phyloP scores from a whole-genome alignment of 2,329 filamentous ascomycete genomes.

The Proliferodiscus dingleyae region DNA sequence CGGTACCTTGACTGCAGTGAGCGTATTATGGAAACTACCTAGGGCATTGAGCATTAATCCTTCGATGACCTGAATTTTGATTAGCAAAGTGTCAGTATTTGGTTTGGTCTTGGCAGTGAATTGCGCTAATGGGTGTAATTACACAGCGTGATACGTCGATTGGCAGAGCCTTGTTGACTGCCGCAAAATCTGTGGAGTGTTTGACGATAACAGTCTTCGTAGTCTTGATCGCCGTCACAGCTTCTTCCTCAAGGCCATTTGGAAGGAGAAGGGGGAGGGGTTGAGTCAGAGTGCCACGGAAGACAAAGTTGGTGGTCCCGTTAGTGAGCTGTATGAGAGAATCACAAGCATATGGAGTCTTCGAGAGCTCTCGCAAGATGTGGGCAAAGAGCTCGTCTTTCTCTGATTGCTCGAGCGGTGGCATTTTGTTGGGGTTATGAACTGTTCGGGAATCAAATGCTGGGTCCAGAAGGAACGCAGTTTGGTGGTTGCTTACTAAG shows the following conservation, averaged over 20 bases:
- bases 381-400: conserved; percentile 7
- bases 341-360: conserved; percentile 37
- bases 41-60: conserved; percentile 41
- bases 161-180: conserved; percentile 41
- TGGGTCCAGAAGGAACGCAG: no score
- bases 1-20: conserved; percentile 41
- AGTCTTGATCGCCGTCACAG: conserved; percentile 10
- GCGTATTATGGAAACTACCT: conserved; percentile 27
- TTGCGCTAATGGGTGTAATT: no score
- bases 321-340: conserved; percentile 43
- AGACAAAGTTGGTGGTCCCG: conserved; percentile 54
- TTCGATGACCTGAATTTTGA: conserved; percentile 42
- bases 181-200: conserved; percentile 47
- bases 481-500: no score
- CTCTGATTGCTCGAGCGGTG: conserved; percentile 10
- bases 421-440: conserved; percentile 1
- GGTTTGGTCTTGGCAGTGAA: neutral
- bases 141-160: conserved; percentile 48
- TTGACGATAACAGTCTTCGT: conserved; percentile 47
- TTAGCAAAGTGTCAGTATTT: neutral
- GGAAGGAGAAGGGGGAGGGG: conserved; percentile 29
- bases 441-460: no score
- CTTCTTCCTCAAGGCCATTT: conserved; percentile 30
- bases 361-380: conserved; percentile 8
- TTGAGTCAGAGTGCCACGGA: conserved; percentile 40